Conservation (phyloP, 2,329 filamentous ascomycete genomes). For the Colletotrichum scovillei region DNA sequence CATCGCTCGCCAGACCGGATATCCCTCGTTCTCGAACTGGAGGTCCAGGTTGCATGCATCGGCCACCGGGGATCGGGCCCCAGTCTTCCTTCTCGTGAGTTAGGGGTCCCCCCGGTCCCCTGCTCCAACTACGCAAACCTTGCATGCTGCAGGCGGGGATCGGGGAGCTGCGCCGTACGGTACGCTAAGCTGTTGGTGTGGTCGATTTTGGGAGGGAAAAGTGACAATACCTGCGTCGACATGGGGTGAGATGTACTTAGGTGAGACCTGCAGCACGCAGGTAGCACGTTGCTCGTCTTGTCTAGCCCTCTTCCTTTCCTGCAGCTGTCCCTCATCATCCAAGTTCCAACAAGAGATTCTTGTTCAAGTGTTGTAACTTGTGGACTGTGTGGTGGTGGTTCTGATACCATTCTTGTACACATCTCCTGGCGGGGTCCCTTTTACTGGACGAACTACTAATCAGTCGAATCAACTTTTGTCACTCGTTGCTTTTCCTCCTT, state of each 20-base stretch:
- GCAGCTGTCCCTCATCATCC: not conserved
- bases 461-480: not conserved
- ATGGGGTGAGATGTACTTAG: not conserved
- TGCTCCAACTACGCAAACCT: not conserved
- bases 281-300: not conserved
- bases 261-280: not conserved
- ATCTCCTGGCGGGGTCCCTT: not conserved
- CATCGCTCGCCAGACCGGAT: not conserved
- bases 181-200: not conserved
- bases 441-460: not conserved
- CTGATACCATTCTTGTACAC: not conserved
- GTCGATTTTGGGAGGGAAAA: not conserved
- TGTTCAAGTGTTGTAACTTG: not conserved
- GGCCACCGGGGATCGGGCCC: not conserved
- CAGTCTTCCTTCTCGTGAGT: not conserved
- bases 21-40: conserved; percentile 3
- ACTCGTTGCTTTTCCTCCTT: conserved; percentile 9
- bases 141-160: conserved; percentile 7
- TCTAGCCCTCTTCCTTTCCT: not conserved
- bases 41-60: conserved; percentile 13
- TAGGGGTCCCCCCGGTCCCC: conserved; percentile 3
- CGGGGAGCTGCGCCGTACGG: conserved; percentile 17
- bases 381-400: not conserved
- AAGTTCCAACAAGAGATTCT: not conserved
- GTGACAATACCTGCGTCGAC: not conserved